phyloP scores from a whole-genome alignment of 2,329 filamentous ascomycete genomes.

The Hymenoscyphus fraxineus region DNA sequence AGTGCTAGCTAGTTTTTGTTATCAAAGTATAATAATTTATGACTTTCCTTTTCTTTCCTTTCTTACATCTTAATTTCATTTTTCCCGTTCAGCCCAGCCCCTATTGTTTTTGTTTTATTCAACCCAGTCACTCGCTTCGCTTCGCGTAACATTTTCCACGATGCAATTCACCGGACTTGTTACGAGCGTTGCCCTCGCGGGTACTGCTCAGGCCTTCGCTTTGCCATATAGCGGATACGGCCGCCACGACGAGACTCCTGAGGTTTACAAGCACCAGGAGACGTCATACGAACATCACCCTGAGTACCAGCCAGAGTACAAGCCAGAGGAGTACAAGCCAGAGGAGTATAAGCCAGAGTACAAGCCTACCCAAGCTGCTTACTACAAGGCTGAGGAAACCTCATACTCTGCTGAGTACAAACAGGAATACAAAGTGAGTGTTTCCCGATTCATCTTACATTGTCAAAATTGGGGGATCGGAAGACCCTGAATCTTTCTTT shows the following conservation, averaged over 20 bases:
- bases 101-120: slow-evolving; percentile 1
- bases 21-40: background rate
- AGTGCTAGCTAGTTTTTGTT: background rate
- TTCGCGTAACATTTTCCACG: background rate
- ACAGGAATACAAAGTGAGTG: background rate
- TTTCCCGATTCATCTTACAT: too few relatives aligned
- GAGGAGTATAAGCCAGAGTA: background rate
- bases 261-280: background rate
- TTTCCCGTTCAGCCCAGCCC: background rate
- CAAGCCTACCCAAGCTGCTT: background rate
- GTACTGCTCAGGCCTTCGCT: background rate
- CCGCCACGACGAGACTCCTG: background rate
- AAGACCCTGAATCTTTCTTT: too few relatives aligned
- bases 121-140: slow-evolving; percentile 2
- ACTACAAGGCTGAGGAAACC: background rate
- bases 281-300: background rate
- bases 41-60: background rate
- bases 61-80: background rate
- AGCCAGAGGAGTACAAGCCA: background rate
- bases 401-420: background rate
- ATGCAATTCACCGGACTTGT: background rate
- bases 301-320: background rate
- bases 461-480: too few relatives aligned
- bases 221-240: background rate
- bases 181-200: background rate